These are phyloP conservation scores for Podospora appendiculata DNA, from an alignment of 495 filamentous ascomycete species.

Conservation along the genomic window DNA sequence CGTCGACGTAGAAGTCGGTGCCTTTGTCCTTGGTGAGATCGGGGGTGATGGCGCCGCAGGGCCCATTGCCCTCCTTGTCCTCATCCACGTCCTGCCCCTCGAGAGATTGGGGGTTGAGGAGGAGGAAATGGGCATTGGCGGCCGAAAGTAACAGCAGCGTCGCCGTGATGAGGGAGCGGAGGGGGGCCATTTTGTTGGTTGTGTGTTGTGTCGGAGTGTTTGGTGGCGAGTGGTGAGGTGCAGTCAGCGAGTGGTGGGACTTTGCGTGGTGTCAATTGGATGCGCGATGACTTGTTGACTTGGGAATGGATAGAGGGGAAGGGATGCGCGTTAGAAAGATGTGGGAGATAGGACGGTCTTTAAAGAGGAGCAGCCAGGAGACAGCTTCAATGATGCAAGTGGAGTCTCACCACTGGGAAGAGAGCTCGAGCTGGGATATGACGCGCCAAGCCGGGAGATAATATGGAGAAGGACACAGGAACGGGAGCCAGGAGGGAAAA, in stretches of 20 bases:
- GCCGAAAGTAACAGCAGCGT: constrained; percentile 25
- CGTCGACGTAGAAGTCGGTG: constrained; percentile 45
- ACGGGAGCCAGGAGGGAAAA: neutral
- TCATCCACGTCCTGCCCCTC: constrained; percentile 34
- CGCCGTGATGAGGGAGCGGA: constrained; percentile 12
- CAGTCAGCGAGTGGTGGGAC: neutral
- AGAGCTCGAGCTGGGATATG: no score
- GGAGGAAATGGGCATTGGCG: constrained; percentile 38
- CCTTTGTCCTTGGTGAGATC: constrained; percentile 25
- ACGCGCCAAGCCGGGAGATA: constrained; percentile 7
- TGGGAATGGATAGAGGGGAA: neutral
- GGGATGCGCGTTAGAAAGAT: neutral
- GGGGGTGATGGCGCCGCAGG: constrained; percentile 40
- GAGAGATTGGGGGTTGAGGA: constrained; percentile 34
- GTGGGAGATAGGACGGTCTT: no score
- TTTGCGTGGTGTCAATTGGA: neutral
- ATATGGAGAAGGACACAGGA: neutral
- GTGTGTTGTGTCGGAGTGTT: neutral
- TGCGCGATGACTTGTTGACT: neutral
- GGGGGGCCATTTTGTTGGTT: constrained; percentile 19
- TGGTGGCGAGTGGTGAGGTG: neutral
- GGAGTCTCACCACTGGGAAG: no score
- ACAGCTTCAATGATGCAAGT: neutral
- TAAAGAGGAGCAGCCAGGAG: no score
- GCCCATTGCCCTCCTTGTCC: constrained; percentile 25